phyloP scores from a whole-genome alignment of 805 yeast genomes.

The Hanseniaspora valbyensis region DNA sequence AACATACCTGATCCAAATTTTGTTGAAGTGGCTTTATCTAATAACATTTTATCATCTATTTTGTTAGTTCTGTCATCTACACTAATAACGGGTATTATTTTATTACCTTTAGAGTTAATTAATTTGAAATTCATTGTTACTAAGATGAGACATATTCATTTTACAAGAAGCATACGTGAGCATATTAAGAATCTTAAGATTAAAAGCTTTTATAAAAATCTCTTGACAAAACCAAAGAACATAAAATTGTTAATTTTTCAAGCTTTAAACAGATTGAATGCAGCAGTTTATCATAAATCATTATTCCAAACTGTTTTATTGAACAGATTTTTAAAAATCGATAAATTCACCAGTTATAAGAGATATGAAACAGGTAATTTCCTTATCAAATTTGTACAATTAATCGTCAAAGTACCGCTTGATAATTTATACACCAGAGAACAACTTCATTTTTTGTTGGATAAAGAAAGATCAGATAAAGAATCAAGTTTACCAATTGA shows the following conservation, averaged over 20 bases:
- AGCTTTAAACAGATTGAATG: slow-evolving; percentile 48
- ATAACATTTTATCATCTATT: slow-evolving; percentile 61
- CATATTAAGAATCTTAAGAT: slow-evolving; percentile 40
- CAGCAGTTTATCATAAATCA: slow-evolving; percentile 44
- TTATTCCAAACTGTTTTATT: slow-evolving; percentile 57
- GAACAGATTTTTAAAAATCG: slow-evolving; percentile 47
- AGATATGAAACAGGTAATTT: slow-evolving; percentile 50
- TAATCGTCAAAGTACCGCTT: slow-evolving; percentile 69
- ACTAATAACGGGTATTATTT: slow-evolving; percentile 55
- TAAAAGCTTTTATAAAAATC: slow-evolving; percentile 27
- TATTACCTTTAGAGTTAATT: slow-evolving; percentile 74
- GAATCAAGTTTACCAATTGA: slow-evolving; percentile 33
- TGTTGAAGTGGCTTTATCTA: slow-evolving; percentile 68
- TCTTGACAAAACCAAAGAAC: slow-evolving; percentile 37
- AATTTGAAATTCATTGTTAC: slow-evolving; percentile 69
- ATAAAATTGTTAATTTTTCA: slow-evolving; percentile 55
- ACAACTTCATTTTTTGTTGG: slow-evolving; percentile 56
- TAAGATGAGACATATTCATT: slow-evolving; percentile 17
- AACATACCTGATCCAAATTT: slow-evolving; percentile 83
- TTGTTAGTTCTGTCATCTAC: slow-evolving; percentile 59
- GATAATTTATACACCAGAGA: slow-evolving; percentile 80
- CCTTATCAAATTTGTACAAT: slow-evolving; percentile 51
- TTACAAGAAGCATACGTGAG: slow-evolving; percentile 59
- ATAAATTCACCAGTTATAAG: slow-evolving; percentile 51
- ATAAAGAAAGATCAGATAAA: slow-evolving; percentile 19